These are phyloP conservation scores for Gastrolobium bilobum DNA, from an alignment of 306 rosid species.

Conservation along the genomic window DNA sequence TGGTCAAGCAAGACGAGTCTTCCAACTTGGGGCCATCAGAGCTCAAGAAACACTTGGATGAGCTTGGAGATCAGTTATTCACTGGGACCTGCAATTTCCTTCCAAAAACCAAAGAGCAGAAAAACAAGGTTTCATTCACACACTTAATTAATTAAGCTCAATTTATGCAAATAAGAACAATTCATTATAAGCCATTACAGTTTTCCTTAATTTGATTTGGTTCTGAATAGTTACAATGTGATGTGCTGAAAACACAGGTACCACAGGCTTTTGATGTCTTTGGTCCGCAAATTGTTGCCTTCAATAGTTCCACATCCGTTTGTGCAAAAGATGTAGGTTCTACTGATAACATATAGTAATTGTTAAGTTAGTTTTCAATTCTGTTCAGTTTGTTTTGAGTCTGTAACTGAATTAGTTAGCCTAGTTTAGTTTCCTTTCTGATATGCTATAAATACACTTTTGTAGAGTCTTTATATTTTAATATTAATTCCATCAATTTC, in stretches of 20 bases:
- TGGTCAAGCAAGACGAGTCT: slow-evolving; percentile 80
- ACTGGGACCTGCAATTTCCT: slow-evolving; percentile 82
- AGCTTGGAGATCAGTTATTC: slow-evolving; percentile 90
- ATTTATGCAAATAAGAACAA: slow-evolving; percentile 18
- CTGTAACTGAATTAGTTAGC: too few relatives aligned
- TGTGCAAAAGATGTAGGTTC: slow-evolving; percentile 81
- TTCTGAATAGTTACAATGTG: slow-evolving; percentile 32
- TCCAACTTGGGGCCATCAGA: slow-evolving; percentile 72
- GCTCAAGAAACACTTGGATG: slow-evolving; percentile 75
- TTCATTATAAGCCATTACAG: not conserved
- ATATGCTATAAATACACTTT: too few relatives aligned
- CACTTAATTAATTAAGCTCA: slow-evolving; percentile 19
- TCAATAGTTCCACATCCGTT: slow-evolving; percentile 60
- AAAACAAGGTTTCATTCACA: slow-evolving; percentile 60
- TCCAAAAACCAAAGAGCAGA: slow-evolving; percentile 74
- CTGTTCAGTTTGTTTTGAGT: too few relatives aligned
- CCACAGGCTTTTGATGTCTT: slow-evolving; percentile 86
- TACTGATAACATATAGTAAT: too few relatives aligned
- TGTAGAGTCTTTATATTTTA: too few relatives aligned
- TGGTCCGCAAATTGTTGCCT: slow-evolving; percentile 61
- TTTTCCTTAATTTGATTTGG: slow-evolving; percentile 12
- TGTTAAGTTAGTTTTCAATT: too few relatives aligned
- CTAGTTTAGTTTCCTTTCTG: too few relatives aligned
- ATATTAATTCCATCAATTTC: too few relatives aligned
- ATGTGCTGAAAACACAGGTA: slow-evolving; percentile 56